Conservation (phyloP, 495 filamentous ascomycete species). For the Penicillium turbatum region DNA sequence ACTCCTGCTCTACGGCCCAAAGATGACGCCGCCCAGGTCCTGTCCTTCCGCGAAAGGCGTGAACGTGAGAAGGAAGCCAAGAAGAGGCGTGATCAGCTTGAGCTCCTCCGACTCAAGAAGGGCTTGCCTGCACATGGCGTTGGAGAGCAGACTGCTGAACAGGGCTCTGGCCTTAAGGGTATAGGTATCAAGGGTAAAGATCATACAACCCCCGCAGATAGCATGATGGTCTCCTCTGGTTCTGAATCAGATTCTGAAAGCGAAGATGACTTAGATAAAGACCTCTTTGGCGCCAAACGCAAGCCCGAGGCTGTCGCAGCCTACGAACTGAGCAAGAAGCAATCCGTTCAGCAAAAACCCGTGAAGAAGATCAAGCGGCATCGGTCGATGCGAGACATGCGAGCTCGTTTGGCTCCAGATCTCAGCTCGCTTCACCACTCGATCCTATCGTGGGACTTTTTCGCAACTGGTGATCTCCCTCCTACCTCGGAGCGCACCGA, state of each 20-base stretch:
- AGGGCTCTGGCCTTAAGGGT: slow-evolving; percentile 72
- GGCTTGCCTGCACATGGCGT: slow-evolving; percentile 48
- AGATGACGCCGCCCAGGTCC: slow-evolving; percentile 31
- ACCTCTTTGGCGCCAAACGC: slow-evolving; percentile 52
- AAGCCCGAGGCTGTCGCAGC: slow-evolving; percentile 47
- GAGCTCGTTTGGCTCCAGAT: slow-evolving; percentile 85
- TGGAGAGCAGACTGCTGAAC: slow-evolving; percentile 57
- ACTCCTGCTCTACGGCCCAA: slow-evolving; percentile 30
- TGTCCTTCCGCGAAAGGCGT: slow-evolving; percentile 63
- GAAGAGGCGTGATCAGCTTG: slow-evolving; percentile 63
- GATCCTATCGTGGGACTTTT: slow-evolving; percentile 91
- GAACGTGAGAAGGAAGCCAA: slow-evolving; percentile 69
- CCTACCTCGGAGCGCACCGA: slow-evolving; percentile 62
- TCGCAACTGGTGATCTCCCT: slow-evolving; percentile 78
- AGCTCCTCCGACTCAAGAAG: slow-evolving; percentile 60
- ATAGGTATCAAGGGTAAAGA: slow-evolving; percentile 80
- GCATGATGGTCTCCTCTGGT: slow-evolving; percentile 78
- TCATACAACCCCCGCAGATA: slow-evolving; percentile 62
- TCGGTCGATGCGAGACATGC: slow-evolving; percentile 84
- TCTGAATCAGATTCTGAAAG: slow-evolving; percentile 74
- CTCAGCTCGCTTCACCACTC: slow-evolving; percentile 78
- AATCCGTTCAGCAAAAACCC: slow-evolving; percentile 55
- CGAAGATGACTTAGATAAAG: slow-evolving; percentile 59
- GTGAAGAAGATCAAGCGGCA: slow-evolving; percentile 74
- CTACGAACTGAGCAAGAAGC: slow-evolving; percentile 52